Conservation (phyloP, 2,329 filamentous ascomycete genomes). For the Epichloe gansuensis region DNA sequence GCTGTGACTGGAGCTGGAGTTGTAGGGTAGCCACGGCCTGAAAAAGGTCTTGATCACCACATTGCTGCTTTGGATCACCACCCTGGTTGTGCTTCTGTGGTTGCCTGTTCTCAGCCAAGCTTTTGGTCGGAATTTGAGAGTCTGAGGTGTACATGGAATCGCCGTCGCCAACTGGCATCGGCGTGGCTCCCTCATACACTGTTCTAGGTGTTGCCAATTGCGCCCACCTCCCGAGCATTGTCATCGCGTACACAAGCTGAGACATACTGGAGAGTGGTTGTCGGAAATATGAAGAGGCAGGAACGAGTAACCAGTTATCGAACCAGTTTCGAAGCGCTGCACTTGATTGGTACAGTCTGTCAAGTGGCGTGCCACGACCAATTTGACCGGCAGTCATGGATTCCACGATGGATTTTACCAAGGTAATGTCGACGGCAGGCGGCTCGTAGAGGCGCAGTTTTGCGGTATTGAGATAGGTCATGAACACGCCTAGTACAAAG, state of each 20-base stretch:
- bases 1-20: constrained; percentile 28
- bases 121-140: constrained; percentile 10
- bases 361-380: constrained; percentile 29
- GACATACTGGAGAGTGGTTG: constrained; percentile 32
- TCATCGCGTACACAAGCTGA: constrained; percentile 37
- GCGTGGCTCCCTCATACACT: constrained; percentile 11
- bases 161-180: constrained; percentile 15
- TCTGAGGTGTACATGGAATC: constrained; percentile 14
- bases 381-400: constrained; percentile 25
- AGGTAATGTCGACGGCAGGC: constrained; percentile 26
- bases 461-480: constrained; percentile 25
- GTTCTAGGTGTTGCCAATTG: constrained; percentile 29
- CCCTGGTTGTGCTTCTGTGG: not conserved
- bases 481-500: not conserved
- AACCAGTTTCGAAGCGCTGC: constrained; percentile 36
- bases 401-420: constrained; percentile 30
- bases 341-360: constrained; percentile 36
- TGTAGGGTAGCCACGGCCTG: constrained; percentile 28
- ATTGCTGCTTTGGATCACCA: constrained; percentile 2
- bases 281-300: constrained; percentile 28
- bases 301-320: constrained; percentile 32
- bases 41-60: constrained; percentile 25
- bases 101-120: constrained; percentile 1
- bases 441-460: constrained; percentile 35
- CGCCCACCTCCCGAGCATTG: constrained; percentile 38